Percentiles rank a stretch among this genome's conserved stretches.
phyloP scores from a whole-genome alignment of 1,284 basidiomycete species.

The Boletus mariae region DNA sequence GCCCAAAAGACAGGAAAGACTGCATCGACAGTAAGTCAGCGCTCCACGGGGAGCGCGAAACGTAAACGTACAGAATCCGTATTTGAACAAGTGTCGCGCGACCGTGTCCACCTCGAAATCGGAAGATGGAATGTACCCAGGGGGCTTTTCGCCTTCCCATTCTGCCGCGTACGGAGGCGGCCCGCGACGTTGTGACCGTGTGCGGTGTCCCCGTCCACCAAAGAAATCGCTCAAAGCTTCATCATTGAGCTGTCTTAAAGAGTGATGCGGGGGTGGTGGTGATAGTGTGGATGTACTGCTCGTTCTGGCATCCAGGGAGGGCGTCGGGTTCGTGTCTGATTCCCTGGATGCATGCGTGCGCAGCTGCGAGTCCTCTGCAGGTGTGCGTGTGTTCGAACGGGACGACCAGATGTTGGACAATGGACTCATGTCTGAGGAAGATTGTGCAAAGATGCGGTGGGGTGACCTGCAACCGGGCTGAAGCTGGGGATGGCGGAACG shows the following conservation, averaged over 20 bases:
- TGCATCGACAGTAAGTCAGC: slow-evolving; percentile 6
- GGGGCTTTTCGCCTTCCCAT: slow-evolving; percentile 33
- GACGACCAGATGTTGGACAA: slow-evolving; percentile 8
- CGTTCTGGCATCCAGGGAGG: slow-evolving; percentile 12
- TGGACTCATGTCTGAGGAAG: slow-evolving; percentile 14
- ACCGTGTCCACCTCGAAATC: slow-evolving; percentile 26
- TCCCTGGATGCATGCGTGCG: slow-evolving; percentile 22
- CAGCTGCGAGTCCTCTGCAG: slow-evolving; percentile 20
- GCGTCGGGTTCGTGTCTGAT: slow-evolving; percentile 19
- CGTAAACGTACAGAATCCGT: slow-evolving; percentile 27
- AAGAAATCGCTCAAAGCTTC: slow-evolving; percentile 33
- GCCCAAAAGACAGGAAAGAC: slow-evolving; percentile 46
- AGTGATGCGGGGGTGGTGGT: slow-evolving; percentile 24
- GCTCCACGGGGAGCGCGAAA: background rate
- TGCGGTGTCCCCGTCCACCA: slow-evolving; percentile 25
- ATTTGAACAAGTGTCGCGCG: slow-evolving; percentile 32
- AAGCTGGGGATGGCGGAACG: background rate
- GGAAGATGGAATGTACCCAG: slow-evolving; percentile 16
- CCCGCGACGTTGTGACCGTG: slow-evolving; percentile 20
- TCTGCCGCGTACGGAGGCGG: slow-evolving; percentile 30
- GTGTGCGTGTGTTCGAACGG: slow-evolving; percentile 6
- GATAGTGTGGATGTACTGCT: slow-evolving; percentile 23
- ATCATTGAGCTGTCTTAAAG: slow-evolving; percentile 26
- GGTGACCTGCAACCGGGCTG: slow-evolving; percentile 14
- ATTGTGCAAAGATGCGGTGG: slow-evolving; percentile 3